Evolutionary conservation across 495 filamentous ascomycete species (phyloP).

Genomic region (Diplogelasinospora grovesii): DNA sequence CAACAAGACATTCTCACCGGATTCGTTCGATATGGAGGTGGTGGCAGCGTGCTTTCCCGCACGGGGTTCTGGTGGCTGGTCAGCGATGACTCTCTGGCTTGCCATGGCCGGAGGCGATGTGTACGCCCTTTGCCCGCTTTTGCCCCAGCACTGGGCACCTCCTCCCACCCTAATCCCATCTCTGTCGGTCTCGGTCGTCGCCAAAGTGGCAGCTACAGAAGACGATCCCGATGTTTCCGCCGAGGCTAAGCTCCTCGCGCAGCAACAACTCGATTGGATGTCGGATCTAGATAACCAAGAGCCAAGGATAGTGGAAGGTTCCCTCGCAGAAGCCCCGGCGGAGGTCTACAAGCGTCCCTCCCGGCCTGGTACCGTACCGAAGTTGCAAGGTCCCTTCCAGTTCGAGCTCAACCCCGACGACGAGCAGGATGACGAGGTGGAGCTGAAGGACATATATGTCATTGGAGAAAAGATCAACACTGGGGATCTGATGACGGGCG

Average conservation of each 20-base stretch:
- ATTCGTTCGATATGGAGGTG: conserved; percentile 79
- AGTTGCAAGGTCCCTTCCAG: conserved; percentile 79
- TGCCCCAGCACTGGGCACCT: conserved; percentile 78
- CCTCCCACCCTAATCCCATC: conserved; percentile 67
- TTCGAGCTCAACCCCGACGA: conserved; percentile 57
- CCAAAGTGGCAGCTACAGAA: conserved; percentile 54
- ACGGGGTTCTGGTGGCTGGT: conserved; percentile 73
- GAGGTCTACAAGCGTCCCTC: conserved; percentile 65
- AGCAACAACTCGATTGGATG: conserved; percentile 77
- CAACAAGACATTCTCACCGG: conserved; percentile 76
- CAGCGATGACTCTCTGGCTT: conserved; percentile 85
- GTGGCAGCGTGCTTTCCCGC: conserved; percentile 78
- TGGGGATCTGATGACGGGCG: conserved; percentile 54
- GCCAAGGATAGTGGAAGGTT: conserved; percentile 42
- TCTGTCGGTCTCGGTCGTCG: conserved; percentile 65
- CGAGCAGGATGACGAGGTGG: conserved; percentile 61
- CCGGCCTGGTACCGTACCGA: conserved; percentile 65
- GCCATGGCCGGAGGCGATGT: conserved; percentile 84
- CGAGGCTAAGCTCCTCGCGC: conserved; percentile 51
- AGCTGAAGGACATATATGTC: conserved; percentile 48
- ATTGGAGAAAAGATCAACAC: conserved; percentile 49
- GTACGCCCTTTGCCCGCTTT: conserved; percentile 81
- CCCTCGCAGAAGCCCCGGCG: conserved; percentile 31
- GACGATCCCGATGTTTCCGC: conserved; percentile 49
- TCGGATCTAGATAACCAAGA: conserved; percentile 75